These are phyloP conservation scores for Cladorrhinum sp. DNA, from an alignment of 2,329 filamentous ascomycete genomes.

Conservation along the genomic window DNA sequence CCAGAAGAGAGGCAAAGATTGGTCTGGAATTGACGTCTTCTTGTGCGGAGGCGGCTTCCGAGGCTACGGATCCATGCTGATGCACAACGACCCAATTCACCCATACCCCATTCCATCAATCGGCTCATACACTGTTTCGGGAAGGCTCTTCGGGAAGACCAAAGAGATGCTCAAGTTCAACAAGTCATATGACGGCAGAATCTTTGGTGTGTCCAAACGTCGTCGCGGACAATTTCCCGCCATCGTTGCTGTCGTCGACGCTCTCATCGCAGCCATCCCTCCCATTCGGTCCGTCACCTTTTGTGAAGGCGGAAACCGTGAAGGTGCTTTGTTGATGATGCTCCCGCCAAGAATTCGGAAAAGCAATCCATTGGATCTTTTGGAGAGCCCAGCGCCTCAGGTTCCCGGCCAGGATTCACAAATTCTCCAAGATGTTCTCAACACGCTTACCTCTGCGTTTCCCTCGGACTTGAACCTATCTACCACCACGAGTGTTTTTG, in stretches of 20 bases:
- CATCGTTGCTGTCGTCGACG: conserved; percentile 75
- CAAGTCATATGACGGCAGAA: conserved; percentile 49
- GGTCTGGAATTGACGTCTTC: conserved; percentile 64
- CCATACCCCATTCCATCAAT: conserved; percentile 84
- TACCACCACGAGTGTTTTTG: conserved; percentile 41
- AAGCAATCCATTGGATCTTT: conserved; percentile 56
- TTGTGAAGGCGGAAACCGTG: conserved; percentile 79
- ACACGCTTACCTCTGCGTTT: conserved; percentile 40
- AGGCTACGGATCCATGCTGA: conserved; percentile 85
- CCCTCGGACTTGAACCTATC: conserved; percentile 39
- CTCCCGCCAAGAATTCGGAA: conserved; percentile 58
- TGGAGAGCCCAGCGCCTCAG: not conserved
- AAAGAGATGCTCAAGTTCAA: conserved; percentile 51
- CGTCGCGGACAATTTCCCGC: conserved; percentile 79
- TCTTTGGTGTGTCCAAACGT: conserved; percentile 77
- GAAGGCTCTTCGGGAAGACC: conserved; percentile 56
- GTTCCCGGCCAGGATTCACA: conserved; percentile 23
- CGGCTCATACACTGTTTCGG: conserved; percentile 70
- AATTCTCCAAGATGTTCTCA: conserved; percentile 37
- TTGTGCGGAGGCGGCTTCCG: conserved; percentile 88
- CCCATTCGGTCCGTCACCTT: conserved; percentile 73
- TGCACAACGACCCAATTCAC: conserved; percentile 68
- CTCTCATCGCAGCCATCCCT: conserved; percentile 67
- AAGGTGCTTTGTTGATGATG: conserved; percentile 75
- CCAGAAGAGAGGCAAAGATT: conserved; percentile 35